Evolutionary conservation across 352 stramenopile species (phyloP).

Genomic region (Halophytophthora polymorphica): DNA sequence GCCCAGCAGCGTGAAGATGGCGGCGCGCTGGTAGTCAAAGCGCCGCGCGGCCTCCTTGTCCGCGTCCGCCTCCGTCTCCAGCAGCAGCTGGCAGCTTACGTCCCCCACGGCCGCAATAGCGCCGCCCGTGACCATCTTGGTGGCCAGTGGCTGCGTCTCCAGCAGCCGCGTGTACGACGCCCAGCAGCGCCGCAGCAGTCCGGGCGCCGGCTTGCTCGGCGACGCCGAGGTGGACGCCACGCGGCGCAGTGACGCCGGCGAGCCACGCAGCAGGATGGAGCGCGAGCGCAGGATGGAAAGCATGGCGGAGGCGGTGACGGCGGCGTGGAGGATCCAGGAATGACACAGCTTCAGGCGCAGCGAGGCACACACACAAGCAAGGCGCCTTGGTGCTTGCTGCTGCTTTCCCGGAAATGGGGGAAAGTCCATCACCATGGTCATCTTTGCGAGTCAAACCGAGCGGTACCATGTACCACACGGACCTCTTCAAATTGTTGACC

Average conservation of each 20-base stretch:
- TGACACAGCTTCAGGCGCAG: neutral
- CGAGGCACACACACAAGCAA: neutral
- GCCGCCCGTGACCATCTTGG: conserved; percentile 64
- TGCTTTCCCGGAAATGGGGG: no score
- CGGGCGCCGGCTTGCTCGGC: conserved; percentile 2
- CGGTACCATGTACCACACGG: no score
- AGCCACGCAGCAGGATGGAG: neutral
- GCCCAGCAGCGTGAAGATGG: conserved; percentile 69
- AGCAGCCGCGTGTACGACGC: conserved; percentile 51
- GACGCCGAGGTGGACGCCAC: conserved; percentile 8
- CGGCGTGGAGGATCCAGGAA: neutral
- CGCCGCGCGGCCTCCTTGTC: neutral
- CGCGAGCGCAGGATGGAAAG: conserved; percentile 26
- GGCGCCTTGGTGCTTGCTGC: no score
- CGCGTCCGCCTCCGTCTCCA: conserved; percentile 24
- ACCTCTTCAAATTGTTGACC: no score
- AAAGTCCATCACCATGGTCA: no score
- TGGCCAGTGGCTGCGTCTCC: conserved; percentile 50
- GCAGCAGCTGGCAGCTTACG: conserved; percentile 62
- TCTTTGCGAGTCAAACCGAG: no score
- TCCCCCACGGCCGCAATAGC: conserved; percentile 66
- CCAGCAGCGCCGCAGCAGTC: conserved; percentile 38
- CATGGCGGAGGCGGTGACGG: conserved; percentile 11
- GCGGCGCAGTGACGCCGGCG: conserved; percentile 1
- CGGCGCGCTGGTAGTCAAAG: conserved; percentile 47